Percentiles rank a stretch among this genome's conserved stretches.
These are phyloP conservation scores for Biancaea sappan DNA, from an alignment of 306 rosid genomes.

Conservation along the genomic window DNA sequence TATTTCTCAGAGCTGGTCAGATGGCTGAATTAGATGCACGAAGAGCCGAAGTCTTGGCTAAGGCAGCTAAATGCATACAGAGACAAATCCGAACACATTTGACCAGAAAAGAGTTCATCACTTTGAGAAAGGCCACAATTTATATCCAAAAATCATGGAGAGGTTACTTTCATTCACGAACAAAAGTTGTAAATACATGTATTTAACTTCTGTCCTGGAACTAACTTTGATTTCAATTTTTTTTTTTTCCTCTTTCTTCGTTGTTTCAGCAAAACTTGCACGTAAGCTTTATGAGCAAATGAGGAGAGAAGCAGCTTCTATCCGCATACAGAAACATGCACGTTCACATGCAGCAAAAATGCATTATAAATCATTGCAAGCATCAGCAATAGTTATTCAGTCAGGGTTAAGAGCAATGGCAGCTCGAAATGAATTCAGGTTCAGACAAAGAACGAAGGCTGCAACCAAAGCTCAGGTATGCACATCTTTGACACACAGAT, in stretches of 20 bases:
- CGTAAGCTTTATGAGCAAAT: constrained; percentile 59
- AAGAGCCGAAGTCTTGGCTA: constrained; percentile 80
- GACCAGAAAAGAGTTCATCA: constrained; percentile 69
- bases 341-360: constrained; percentile 60
- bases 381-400: constrained; percentile 67
- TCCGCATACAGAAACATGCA: constrained; percentile 72
- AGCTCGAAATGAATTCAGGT: constrained; percentile 69
- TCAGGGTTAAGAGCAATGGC: constrained; percentile 82
- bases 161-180: constrained; percentile 47
- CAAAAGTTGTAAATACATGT: constrained; percentile 1
- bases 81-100: constrained; percentile 80
- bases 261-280: constrained; percentile 66
- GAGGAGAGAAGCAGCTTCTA: constrained; percentile 81
- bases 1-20: constrained; percentile 91
- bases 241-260: constrained; percentile 15
- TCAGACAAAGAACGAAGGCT: constrained; percentile 78
- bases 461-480: constrained; percentile 71
- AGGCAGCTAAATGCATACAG: constrained; percentile 70
- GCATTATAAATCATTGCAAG: constrained; percentile 58
- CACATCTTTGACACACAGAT: constrained; percentile 26
- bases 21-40: constrained; percentile 93
- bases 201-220: constrained; percentile 3
- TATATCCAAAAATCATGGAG: constrained; percentile 75
- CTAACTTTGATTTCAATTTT: constrained; percentile 16
- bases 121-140: constrained; percentile 60